phyloP scores from a whole-genome alignment of 192 early-diverging fungal species.

The Backusella sp. region DNA sequence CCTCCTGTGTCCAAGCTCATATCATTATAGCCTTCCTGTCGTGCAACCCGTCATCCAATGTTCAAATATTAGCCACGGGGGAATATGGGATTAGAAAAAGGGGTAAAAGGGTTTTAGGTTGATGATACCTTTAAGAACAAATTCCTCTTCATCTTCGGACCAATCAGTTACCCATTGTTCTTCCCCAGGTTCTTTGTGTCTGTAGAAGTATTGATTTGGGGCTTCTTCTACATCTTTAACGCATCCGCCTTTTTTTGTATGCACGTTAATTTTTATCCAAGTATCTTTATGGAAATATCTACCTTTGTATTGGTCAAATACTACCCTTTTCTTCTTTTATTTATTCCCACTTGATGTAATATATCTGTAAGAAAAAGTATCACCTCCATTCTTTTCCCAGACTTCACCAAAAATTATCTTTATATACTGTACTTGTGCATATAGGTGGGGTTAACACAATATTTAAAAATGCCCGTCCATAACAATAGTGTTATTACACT shows the following conservation, averaged over 20 bases:
- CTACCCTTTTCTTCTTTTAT: not conserved
- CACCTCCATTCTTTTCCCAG: slow-evolving; percentile 78
- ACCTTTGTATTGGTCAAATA: slow-evolving; percentile 29
- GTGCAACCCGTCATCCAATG: slow-evolving; percentile 38
- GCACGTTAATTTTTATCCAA: slow-evolving; percentile 16
- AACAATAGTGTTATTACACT: slow-evolving; percentile 47
- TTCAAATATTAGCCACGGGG: slow-evolving; percentile 33
- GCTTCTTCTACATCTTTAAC: slow-evolving; percentile 68
- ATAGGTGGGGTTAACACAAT: slow-evolving; percentile 61
- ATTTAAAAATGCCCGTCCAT: slow-evolving; percentile 60
- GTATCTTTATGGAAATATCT: not conserved
- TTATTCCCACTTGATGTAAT: slow-evolving; percentile 53
- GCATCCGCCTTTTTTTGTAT: slow-evolving; percentile 42
- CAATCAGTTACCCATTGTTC: slow-evolving; percentile 77
- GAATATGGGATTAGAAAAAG: not conserved
- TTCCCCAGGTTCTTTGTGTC: slow-evolving; percentile 74
- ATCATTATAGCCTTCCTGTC: slow-evolving; percentile 55
- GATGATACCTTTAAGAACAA: slow-evolving; percentile 53
- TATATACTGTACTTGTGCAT: slow-evolving; percentile 59
- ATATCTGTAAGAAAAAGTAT: slow-evolving; percentile 67
- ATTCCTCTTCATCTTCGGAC: slow-evolving; percentile 57
- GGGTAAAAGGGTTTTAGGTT: not conserved
- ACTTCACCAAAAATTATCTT: slow-evolving; percentile 54
- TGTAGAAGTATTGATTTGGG: slow-evolving; percentile 76
- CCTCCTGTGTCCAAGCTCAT: slow-evolving; percentile 29